Base-by-base conservation (phyloP, 2,329 filamentous ascomycete genomes). In the Chrysoporthe austroafricana region DNA sequence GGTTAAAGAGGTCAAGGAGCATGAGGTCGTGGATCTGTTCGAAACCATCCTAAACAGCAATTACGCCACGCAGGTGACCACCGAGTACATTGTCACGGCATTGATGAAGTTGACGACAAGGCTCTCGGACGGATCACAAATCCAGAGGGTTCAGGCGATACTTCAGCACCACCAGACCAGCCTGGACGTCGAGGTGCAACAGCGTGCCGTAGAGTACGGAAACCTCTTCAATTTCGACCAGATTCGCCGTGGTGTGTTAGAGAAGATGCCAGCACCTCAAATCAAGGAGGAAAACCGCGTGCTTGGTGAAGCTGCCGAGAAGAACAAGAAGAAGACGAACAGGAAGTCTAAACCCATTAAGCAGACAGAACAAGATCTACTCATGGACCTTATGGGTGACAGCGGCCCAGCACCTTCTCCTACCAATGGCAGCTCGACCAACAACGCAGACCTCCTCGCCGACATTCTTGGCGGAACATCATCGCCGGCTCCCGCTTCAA, bases 261-360 rank as follows among this genome's bases (percentile, higher is more conserved):
- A 99, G 80, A 96, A 96, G 78, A 99, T 99, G 96, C 96, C 96
- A 8, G 88, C 96, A 1, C 96, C 96, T 9, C 95, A 98, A 78
- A 98, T 99, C 75, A 93, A 95, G 72, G 96, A 99, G 77, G 93
- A 97, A 77, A 95, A 96, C 65, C 87, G 95, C 69, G 94, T 97
- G 3, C 84, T 99, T 21, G 94, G 94, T 56, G 91, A 95, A 74
- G 90, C 93, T 7, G 70, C 79, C 69, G 90, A 89, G 78, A 87
- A 90, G 73, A 84, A 87, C 77, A 89, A 90, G 75, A 26, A 26
- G 26, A 83, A 87, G 61, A 85, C 88, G 68, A 93, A 91, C 76
- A 88, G 93, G 73, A 92, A 90, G 77, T 88, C 90, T 68, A 94
- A 91, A 79, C 86, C 89, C 39, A 85, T 90, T 70, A 96, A 97